Percentiles rank a stretch among this genome's conserved stretches.
These are phyloP conservation scores for Staphylotrichum longicolle DNA, from an alignment of 495 filamentous ascomycete species.

Conservation along the genomic window DNA sequence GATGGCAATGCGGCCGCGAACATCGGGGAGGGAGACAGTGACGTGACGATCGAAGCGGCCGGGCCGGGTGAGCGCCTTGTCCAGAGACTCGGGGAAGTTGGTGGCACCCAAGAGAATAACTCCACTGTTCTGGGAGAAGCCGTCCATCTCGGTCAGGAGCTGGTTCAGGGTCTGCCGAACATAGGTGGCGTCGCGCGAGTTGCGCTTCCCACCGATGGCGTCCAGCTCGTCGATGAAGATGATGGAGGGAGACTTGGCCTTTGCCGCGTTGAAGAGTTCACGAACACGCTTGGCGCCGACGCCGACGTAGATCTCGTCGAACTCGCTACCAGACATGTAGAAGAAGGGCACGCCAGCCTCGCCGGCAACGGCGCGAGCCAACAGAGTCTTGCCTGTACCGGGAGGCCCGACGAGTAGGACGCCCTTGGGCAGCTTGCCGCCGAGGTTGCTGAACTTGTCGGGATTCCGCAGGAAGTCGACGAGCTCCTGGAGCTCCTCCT, in stretches of 20 bases:
- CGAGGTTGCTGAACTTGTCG: conserved; percentile 83
- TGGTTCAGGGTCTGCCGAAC: conserved; percentile 97
- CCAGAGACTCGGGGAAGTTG: conserved; percentile 90
- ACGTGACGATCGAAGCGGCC: conserved; percentile 95
- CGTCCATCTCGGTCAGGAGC: conserved; percentile 95
- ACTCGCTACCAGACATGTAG: conserved; percentile 99
- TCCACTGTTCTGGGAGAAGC: conserved; percentile 88
- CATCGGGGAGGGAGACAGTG: conserved; percentile 83
- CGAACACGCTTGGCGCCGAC: conserved; percentile 97
- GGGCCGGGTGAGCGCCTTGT: conserved; percentile 91
- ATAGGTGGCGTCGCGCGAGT: conserved; percentile 91
- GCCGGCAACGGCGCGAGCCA: conserved; percentile 92
- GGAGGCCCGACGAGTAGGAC: conserved; percentile 93
- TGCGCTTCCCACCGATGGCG: conserved; percentile 91
- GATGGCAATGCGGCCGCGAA: conserved; percentile 90
- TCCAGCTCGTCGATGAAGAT: conserved; percentile 98
- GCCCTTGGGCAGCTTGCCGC: conserved; percentile 95
- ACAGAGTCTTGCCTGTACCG: conserved; percentile 96
- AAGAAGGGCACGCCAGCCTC: conserved; percentile 98
- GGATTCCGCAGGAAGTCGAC: conserved; percentile 95
- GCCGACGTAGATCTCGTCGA: conserved; percentile 97
- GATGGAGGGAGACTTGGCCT: conserved; percentile 87
- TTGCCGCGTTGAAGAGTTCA: conserved; percentile 87
- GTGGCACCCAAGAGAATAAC: conserved; percentile 95
- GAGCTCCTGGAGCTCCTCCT: conserved; percentile 94